phyloP scores from a whole-genome alignment of 176 grass and related monocot species.

The Otatea glauca region DNA sequence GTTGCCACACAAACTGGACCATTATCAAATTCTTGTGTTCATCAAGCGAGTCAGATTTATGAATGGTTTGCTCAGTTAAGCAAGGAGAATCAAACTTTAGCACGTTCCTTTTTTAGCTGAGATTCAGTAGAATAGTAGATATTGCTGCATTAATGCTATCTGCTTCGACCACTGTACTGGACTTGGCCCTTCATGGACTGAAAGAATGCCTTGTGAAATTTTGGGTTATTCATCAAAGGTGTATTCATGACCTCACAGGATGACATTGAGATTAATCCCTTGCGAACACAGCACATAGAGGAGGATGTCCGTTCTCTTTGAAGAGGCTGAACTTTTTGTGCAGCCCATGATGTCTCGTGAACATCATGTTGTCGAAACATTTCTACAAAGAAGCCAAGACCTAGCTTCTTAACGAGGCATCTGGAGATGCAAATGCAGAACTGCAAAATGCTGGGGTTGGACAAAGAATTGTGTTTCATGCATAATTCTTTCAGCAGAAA shows the following conservation, averaged over 20 bases:
- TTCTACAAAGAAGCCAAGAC: background rate
- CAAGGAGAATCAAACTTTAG: conserved; percentile 57
- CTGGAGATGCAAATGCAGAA: conserved; percentile 25
- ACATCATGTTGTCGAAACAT: background rate
- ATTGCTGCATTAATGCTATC: background rate
- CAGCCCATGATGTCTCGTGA: background rate
- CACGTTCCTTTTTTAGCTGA: conserved; percentile 53
- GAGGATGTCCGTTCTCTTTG: background rate
- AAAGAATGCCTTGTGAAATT: background rate
- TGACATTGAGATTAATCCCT: conserved; percentile 7
- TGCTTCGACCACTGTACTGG: background rate
- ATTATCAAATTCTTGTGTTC: conserved; percentile 39
- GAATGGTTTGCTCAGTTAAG: conserved; percentile 85
- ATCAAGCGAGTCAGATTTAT: conserved; percentile 53
- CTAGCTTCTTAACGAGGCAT: background rate
- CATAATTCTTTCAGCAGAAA: background rate
- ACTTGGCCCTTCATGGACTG: background rate
- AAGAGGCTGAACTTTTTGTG: conserved; percentile 1
- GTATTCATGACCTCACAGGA: background rate
- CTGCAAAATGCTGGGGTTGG: background rate
- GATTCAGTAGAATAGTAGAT: background rate
- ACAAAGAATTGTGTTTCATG: background rate
- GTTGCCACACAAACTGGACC: conserved; percentile 32
- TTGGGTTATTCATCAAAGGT: conserved; percentile 2
- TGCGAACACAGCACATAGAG: background rate